Conservation (phyloP, 441 rosid species). For the Corymbia calophylla region DNA sequence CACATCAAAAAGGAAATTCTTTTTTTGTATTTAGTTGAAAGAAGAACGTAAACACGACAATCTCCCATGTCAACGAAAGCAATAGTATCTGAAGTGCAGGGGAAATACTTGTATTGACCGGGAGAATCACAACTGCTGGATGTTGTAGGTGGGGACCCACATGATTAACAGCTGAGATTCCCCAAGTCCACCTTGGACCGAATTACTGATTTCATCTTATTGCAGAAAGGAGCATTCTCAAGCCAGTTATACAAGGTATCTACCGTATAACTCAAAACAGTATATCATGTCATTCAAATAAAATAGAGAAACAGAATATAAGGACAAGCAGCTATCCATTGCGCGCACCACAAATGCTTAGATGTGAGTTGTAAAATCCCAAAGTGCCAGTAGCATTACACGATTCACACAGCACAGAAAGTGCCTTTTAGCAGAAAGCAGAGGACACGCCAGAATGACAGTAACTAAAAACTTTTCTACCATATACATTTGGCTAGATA, state of each 20-base stretch:
- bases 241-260: neutral
- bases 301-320: neutral
- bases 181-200: neutral
- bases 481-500: neutral
- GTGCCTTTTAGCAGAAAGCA: neutral
- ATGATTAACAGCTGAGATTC: neutral
- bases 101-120: neutral
- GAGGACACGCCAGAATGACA: neutral
- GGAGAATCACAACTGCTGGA: neutral
- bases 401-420: neutral
- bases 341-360: neutral
- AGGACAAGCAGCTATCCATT: neutral
- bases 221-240: neutral
- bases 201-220: neutral
- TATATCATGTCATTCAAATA: neutral
- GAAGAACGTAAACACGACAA: neutral
- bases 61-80: neutral
- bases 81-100: neutral
- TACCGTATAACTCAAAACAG: neutral
- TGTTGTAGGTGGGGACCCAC: neutral
- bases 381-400: neutral
- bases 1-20: neutral
- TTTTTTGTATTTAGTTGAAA: neutral
- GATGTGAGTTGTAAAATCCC: neutral
- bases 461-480: neutral